A percentile compares a stretch with the other conserved stretches of the same genome.
Evolutionary conservation across 805 yeast genomes (phyloP).

Genomic region (Pichia scutulata): DNA sequence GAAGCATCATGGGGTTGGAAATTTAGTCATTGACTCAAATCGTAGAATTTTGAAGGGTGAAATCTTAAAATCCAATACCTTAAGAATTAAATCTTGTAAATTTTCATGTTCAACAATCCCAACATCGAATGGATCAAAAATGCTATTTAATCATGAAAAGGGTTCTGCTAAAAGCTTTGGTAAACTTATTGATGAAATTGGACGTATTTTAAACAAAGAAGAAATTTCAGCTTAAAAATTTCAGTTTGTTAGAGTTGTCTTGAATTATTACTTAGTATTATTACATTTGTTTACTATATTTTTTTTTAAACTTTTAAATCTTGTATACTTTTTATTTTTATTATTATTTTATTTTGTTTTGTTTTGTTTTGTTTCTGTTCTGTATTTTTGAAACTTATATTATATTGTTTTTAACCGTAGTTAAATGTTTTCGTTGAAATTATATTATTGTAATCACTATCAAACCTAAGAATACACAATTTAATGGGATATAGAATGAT

Average conservation of each 20-base stretch:
- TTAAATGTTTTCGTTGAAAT: not conserved
- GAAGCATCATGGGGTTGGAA: slow-evolving; percentile 62
- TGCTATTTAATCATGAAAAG: slow-evolving; percentile 52
- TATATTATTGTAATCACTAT: too few relatives aligned
- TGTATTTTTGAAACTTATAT: not conserved
- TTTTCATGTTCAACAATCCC: slow-evolving; percentile 47
- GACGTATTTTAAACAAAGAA: slow-evolving; percentile 57
- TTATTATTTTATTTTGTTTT: too few relatives aligned
- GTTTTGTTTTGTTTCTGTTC: too few relatives aligned
- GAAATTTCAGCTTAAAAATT: slow-evolving; percentile 38
- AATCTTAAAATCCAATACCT: slow-evolving; percentile 51
- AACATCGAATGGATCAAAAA: slow-evolving; percentile 36
- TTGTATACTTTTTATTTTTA: not conserved
- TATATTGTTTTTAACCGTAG: too few relatives aligned
- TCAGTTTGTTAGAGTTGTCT: not conserved
- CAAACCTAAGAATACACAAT: not conserved
- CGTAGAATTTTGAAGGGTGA: slow-evolving; percentile 48
- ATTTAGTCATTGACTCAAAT: slow-evolving; percentile 39
- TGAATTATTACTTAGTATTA: not conserved
- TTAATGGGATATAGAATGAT: not conserved
- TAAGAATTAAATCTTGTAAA: slow-evolving; percentile 56
- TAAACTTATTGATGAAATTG: slow-evolving; percentile 54
- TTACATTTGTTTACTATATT: not conserved
- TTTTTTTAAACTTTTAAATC: not conserved
- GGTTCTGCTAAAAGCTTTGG: slow-evolving; percentile 60